Evolutionary conservation across 1,284 basidiomycete species (phyloP).

Genomic region (Sphaerobolus stellatus): DNA sequence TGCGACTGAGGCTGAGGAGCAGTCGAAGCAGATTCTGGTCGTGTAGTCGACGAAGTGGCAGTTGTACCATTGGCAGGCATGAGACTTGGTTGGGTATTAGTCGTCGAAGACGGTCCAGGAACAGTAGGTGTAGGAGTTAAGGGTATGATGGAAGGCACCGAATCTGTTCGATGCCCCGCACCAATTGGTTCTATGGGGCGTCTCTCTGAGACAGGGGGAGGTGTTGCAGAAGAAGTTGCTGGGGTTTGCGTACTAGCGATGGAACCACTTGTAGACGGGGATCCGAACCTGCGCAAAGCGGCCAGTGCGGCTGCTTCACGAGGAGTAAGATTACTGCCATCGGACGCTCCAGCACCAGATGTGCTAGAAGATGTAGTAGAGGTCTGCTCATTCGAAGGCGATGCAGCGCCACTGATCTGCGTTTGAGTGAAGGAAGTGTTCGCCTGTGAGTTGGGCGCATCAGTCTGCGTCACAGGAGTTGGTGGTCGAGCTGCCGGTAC

Average conservation of each 20-base stretch:
- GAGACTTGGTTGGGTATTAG: too few relatives aligned
- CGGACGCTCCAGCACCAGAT: constrained; percentile 12
- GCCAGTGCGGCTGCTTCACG: constrained; percentile 38
- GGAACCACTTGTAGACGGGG: constrained; percentile 12
- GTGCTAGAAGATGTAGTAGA: constrained; percentile 6
- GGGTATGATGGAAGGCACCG: too few relatives aligned
- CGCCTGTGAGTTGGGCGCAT: background rate
- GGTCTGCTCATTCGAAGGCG: constrained; percentile 13
- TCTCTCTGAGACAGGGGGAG: background rate
- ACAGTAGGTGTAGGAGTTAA: too few relatives aligned
- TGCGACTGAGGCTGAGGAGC: constrained; percentile 1
- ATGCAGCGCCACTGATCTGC: background rate
- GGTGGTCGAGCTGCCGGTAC: background rate
- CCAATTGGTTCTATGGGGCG: too few relatives aligned
- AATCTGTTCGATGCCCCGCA: too few relatives aligned
- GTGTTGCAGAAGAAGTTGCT: background rate
- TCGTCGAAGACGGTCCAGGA: too few relatives aligned
- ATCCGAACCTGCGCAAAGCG: constrained; percentile 33
- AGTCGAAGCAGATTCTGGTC: background rate
- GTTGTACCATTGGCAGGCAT: constrained; percentile 4
- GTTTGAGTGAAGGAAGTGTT: background rate
- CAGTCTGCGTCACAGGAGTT: background rate
- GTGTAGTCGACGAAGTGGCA: constrained; percentile 5
- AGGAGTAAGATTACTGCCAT: constrained; percentile 21
- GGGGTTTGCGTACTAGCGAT: constrained; percentile 21